Conservation (phyloP, 768 basidiomycete species). For the Boletus vermiculosoides region DNA sequence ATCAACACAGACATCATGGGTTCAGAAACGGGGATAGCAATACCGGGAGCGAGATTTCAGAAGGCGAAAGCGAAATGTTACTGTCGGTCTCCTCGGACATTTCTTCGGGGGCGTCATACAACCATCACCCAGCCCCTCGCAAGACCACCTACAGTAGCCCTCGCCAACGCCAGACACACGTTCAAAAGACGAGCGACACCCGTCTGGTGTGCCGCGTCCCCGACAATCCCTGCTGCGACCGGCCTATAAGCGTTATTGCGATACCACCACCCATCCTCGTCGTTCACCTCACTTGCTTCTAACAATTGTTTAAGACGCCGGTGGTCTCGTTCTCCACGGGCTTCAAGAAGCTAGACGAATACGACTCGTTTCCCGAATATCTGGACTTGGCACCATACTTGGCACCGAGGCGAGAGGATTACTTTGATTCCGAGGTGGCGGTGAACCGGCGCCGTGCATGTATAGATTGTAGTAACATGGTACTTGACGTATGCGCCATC, state of each 20-base stretch:
- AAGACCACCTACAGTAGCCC: conserved; percentile 23
- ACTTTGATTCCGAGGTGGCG: conserved; percentile 44
- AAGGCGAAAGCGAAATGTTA: conserved; percentile 35
- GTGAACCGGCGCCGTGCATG: conserved; percentile 42
- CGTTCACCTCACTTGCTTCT: conserved; percentile 92
- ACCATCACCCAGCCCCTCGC: conserved; percentile 32
- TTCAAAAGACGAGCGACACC: conserved; percentile 34
- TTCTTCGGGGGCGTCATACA: conserved; percentile 34
- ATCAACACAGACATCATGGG: conserved; percentile 18
- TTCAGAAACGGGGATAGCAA: conserved; percentile 26
- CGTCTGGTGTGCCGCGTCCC: conserved; percentile 35
- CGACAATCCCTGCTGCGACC: conserved; percentile 74
- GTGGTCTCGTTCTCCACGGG: conserved; percentile 63
- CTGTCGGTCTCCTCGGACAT: conserved; percentile 33
- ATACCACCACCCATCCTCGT: conserved; percentile 84
- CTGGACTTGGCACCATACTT: conserved; percentile 86
- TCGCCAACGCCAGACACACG: conserved; percentile 24
- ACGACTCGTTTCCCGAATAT: conserved; percentile 83
- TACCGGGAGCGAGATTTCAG: conserved; percentile 34
- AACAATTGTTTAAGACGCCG: conserved; percentile 70
- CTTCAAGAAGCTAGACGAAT: conserved; percentile 91
- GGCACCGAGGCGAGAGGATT: conserved; percentile 76
- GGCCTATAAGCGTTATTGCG: conserved; percentile 92
- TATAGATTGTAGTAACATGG: conserved; percentile 83
- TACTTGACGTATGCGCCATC: conserved; percentile 34